phyloP scores from a whole-genome alignment of 495 filamentous ascomycete genomes.

The Lasiosphaeria hispida region DNA sequence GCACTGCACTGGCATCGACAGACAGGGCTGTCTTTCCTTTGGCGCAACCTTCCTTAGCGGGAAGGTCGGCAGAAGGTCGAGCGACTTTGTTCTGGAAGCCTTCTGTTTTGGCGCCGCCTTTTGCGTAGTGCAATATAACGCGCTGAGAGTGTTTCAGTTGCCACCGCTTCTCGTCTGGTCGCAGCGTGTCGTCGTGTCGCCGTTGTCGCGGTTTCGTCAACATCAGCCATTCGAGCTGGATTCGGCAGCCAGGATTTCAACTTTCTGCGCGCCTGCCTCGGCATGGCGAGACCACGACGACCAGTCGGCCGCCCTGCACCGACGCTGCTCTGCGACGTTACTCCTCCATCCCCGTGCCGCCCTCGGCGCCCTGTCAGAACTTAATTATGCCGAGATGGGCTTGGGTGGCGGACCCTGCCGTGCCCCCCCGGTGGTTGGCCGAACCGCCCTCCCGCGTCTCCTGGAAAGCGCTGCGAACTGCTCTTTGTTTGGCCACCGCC shows the following conservation, averaged over 20 bases:
- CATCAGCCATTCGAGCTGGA: too few relatives aligned
- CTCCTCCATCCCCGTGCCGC: neutral
- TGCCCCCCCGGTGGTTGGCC: too few relatives aligned
- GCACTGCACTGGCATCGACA: neutral
- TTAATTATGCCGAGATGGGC: neutral
- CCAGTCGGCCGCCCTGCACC: neutral
- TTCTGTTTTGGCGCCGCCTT: neutral
- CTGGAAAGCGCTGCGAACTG: too few relatives aligned
- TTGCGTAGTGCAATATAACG: too few relatives aligned
- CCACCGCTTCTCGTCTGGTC: too few relatives aligned
- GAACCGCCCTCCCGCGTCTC: too few relatives aligned
- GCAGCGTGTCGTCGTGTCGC: too few relatives aligned
- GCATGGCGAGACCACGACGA: neutral
- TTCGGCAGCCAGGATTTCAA: too few relatives aligned
- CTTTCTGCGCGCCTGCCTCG: neutral
- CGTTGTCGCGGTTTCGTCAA: too few relatives aligned
- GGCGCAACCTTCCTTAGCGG: neutral
- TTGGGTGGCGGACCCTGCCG: too few relatives aligned
- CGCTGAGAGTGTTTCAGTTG: neutral
- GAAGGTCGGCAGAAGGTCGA: neutral
- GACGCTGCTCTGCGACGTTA: neutral
- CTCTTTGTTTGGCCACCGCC: too few relatives aligned
- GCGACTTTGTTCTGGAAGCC: neutral
- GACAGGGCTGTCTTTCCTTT: neutral
- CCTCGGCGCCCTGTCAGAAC: conserved; percentile 4